These are phyloP conservation scores for Penicillium polonicum DNA, from an alignment of 2,329 filamentous ascomycete species.

Conservation along the genomic window DNA sequence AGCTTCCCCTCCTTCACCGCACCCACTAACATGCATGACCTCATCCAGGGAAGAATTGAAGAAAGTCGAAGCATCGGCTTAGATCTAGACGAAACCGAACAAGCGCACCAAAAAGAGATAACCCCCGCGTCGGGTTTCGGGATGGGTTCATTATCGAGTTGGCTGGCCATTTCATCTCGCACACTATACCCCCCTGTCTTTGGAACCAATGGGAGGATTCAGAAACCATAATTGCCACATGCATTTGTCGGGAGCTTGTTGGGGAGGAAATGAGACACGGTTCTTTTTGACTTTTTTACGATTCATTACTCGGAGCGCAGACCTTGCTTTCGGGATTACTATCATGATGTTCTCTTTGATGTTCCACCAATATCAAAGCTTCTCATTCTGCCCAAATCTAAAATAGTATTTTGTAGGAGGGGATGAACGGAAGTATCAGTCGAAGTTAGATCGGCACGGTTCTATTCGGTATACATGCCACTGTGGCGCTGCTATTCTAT, in stretches of 20 bases:
- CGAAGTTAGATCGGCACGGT: neutral
- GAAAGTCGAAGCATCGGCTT: constrained; percentile 80
- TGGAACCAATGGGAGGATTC: constrained; percentile 4
- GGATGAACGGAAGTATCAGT: neutral
- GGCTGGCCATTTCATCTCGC: constrained; percentile 11
- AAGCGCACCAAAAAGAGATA: constrained; percentile 1
- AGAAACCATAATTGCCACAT: neutral
- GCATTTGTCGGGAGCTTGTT: constrained; percentile 6
- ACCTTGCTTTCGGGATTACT: neutral
- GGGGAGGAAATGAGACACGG: constrained; percentile 6
- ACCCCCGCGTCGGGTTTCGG: constrained; percentile 1
- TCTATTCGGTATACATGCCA: neutral
- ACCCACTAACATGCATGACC: constrained; percentile 6
- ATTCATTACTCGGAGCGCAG: constrained; percentile 1
- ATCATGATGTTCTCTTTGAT: neutral
- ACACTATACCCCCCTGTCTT: constrained; percentile 12
- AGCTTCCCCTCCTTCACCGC: neutral
- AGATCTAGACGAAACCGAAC: constrained; percentile 34
- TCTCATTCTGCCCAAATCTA: neutral
- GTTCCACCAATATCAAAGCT: neutral
- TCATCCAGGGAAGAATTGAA: constrained; percentile 69
- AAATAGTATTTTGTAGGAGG: neutral
- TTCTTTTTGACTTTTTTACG: neutral
- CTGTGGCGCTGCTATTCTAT: neutral
- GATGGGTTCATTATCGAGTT: constrained; percentile 8